These are phyloP conservation scores for Retiboletus flavoniger DNA, from an alignment of 1,284 basidiomycete species.

Conservation along the genomic window DNA sequence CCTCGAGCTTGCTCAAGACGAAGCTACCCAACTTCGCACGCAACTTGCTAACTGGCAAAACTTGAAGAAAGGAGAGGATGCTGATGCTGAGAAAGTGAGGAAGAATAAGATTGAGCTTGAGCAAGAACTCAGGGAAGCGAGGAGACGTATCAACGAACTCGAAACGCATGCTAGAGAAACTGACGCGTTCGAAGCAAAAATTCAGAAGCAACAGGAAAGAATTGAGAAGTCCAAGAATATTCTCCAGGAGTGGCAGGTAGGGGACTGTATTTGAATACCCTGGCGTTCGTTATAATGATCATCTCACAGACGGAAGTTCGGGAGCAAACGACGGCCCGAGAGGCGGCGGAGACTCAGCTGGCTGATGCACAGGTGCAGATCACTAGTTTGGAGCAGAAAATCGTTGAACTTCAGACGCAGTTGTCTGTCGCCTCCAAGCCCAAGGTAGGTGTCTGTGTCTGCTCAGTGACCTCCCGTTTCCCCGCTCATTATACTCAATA, in stretches of 20 bases:
- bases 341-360: conserved; percentile 32
- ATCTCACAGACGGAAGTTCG: conserved; percentile 35
- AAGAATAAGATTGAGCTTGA: conserved; percentile 59
- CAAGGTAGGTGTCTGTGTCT: conserved; percentile 15
- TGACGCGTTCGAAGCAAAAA: conserved; percentile 22
- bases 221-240: conserved; percentile 45
- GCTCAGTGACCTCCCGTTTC: not conserved
- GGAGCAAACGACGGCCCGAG: conserved; percentile 36
- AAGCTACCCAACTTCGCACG: conserved; percentile 52
- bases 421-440: conserved; percentile 36
- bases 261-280: not conserved
- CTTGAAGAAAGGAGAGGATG: conserved; percentile 61
- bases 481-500: not conserved
- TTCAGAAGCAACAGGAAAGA: conserved; percentile 44
- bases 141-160: conserved; percentile 42
- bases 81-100: conserved; percentile 53
- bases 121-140: conserved; percentile 49
- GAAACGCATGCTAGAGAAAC: conserved; percentile 33
- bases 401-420: conserved; percentile 44
- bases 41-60: conserved; percentile 69
- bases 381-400: conserved; percentile 39
- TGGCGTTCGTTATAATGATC: conserved; percentile 8
- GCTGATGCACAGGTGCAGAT: conserved; percentile 33
- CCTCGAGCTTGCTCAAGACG: conserved; percentile 56
- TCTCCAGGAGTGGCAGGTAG: conserved; percentile 46